Evolutionary conservation across 192 early-diverging fungal species (phyloP).

Genomic region (Mortierella hygrophila): DNA sequence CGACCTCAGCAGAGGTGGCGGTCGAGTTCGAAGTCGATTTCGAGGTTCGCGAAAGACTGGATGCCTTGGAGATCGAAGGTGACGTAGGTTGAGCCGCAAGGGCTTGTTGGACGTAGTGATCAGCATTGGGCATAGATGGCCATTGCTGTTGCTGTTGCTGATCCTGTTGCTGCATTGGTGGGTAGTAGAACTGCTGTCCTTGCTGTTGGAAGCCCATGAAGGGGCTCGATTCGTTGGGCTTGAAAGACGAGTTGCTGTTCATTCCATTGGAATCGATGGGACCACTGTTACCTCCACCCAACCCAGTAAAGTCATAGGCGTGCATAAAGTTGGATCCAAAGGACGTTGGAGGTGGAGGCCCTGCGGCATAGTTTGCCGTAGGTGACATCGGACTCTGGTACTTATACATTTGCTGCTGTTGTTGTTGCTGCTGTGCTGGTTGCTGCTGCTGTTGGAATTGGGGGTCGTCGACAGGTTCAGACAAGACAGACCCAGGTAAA

Average conservation of each 20-base stretch:
- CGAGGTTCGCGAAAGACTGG: not conserved
- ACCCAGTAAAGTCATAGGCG: not conserved
- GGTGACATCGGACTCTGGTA: constrained; percentile 7
- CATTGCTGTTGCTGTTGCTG: constrained; percentile 23
- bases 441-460: not conserved
- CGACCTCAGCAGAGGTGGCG: not conserved
- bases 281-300: not conserved
- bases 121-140: not conserved
- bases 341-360: not conserved
- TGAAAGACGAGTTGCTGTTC: not conserved
- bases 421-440: too few species aligned
- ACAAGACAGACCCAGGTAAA: not conserved
- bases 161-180: constrained; percentile 20
- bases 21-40: not conserved
- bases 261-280: not conserved
- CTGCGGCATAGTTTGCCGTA: not conserved
- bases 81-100: not conserved
- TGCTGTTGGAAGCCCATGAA: constrained; percentile 1
- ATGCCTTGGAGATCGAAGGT: not conserved
- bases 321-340: constrained; percentile 22
- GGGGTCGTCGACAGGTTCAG: not conserved
- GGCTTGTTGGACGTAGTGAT: not conserved
- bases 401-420: not conserved
- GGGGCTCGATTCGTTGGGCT: not conserved
- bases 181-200: not conserved